Percentiles rank a stretch among this genome's conserved stretches.
Evolutionary conservation across 805 yeast genomes (phyloP).

Genomic region (Candida tammaniensis): DNA sequence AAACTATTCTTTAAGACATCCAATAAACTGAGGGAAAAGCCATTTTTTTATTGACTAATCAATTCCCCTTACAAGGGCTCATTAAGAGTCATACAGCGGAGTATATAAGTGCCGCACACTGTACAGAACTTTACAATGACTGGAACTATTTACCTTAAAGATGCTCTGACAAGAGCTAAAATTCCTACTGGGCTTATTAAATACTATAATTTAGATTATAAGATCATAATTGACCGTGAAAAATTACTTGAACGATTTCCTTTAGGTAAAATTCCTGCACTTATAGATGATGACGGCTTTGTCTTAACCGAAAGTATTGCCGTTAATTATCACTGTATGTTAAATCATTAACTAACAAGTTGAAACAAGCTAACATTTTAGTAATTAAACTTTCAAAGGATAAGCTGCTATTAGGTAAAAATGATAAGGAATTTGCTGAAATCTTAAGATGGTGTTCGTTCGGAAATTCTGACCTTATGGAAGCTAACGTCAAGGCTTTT

Average conservation of each 20-base stretch:
- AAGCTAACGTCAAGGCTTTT: constrained; percentile 48
- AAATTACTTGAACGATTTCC: constrained; percentile 55
- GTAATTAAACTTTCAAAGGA: constrained; percentile 35
- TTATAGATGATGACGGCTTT: constrained; percentile 67
- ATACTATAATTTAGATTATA: constrained; percentile 58
- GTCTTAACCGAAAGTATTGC: constrained; percentile 72
- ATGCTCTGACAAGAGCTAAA: constrained; percentile 27
- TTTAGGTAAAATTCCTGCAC: constrained; percentile 63
- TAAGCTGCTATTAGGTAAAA: constrained; percentile 56
- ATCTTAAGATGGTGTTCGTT: constrained; percentile 78
- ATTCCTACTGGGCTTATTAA: constrained; percentile 52
- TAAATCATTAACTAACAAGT: constrained; percentile 64
- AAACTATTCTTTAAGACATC: too few relatives aligned
- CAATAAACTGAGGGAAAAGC: too few relatives aligned
- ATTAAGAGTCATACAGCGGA: too few relatives aligned
- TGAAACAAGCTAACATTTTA: constrained; percentile 30
- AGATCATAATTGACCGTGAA: constrained; percentile 42
- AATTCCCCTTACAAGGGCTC: too few relatives aligned
- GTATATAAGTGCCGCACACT: too few relatives aligned
- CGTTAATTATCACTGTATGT: constrained; percentile 56
- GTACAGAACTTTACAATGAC: too few relatives aligned
- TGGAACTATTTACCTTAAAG: constrained; percentile 58
- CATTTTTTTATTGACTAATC: too few relatives aligned
- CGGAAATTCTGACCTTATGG: constrained; percentile 64
- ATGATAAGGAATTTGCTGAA: constrained; percentile 58